Evolutionary conservation across 306 rosid genomes (phyloP).

Genomic region (Lablab purpureus): DNA sequence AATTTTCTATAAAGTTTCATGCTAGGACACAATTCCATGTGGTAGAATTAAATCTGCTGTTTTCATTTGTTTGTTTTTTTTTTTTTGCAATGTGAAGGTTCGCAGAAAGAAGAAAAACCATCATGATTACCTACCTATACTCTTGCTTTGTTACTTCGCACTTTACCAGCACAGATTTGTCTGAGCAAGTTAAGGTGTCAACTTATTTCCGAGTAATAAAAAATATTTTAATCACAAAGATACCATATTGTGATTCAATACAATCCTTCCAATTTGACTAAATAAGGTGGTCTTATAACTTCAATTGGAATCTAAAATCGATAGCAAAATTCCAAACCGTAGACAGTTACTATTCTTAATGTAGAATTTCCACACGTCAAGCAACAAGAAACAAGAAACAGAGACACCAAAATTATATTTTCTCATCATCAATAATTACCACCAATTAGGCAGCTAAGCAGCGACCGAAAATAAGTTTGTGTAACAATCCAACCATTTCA

Average conservation of each 20-base stretch:
- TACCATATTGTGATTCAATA: not conserved
- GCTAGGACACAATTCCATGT: not conserved
- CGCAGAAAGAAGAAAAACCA: not conserved
- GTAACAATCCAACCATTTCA: slow-evolving; percentile 7
- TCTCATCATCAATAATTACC: not conserved
- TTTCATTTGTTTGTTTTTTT: too few relatives aligned
- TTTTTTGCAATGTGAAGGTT: not conserved
- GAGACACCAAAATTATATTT: not conserved
- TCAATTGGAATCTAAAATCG: not conserved
- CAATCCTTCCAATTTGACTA: not conserved
- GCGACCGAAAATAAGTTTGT: not conserved
- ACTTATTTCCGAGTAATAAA: not conserved
- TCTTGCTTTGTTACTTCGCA: not conserved
- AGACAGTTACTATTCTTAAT: not conserved
- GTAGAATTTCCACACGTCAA: not conserved
- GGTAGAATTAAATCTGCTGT: not conserved
- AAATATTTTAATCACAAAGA: not conserved
- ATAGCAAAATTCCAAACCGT: slow-evolving; percentile 17
- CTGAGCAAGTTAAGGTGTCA: not conserved
- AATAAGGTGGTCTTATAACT: not conserved
- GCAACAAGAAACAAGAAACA: slow-evolving; percentile 17
- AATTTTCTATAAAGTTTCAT: not conserved
- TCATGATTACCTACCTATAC: not conserved
- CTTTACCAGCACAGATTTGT: not conserved
- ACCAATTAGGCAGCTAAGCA: not conserved